phyloP scores from a whole-genome alignment of 1,284 basidiomycete species.

The Austropuccinia psidii region DNA sequence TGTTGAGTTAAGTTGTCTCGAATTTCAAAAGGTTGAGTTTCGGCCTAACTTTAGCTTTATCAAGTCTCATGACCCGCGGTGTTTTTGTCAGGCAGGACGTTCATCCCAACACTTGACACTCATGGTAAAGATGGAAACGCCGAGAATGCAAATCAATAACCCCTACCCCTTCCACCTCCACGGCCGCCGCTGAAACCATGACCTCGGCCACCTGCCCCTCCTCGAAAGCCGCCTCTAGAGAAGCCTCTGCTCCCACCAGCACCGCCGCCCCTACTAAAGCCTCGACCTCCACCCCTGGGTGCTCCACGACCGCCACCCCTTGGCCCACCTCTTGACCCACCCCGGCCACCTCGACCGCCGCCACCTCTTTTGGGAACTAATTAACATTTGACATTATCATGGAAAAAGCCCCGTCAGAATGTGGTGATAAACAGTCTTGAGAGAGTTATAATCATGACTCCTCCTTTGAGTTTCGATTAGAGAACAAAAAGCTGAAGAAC shows the following conservation, averaged over 20 bases:
- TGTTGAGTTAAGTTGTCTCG: too few species aligned
- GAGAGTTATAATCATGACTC: slow-evolving; percentile 32
- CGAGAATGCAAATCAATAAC: slow-evolving; percentile 43
- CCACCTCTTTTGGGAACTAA: slow-evolving; percentile 48
- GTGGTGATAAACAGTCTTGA: slow-evolving; percentile 34
- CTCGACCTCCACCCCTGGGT: slow-evolving; percentile 50
- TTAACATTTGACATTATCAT: neutral
- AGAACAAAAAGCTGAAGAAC: slow-evolving; percentile 39
- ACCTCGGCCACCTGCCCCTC: slow-evolving; percentile 49
- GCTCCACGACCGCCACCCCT: slow-evolving; percentile 52
- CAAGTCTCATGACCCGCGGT: too few species aligned
- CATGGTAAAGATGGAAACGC: too few species aligned
- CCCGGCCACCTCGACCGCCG: slow-evolving; percentile 40
- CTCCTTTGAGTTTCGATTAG: slow-evolving; percentile 20
- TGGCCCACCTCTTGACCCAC: slow-evolving; percentile 31
- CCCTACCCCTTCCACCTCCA: slow-evolving; percentile 51
- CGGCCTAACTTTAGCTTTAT: too few species aligned
- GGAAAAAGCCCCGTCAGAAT: slow-evolving; percentile 38
- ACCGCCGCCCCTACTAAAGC: slow-evolving; percentile 32
- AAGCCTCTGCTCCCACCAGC: slow-evolving; percentile 41
- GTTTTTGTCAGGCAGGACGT: too few species aligned
- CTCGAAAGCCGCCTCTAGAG: slow-evolving; percentile 41
- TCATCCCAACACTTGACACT: too few species aligned
- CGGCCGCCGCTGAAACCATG: slow-evolving; percentile 51
- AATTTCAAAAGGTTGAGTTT: too few species aligned